Evolutionary conservation across 2,329 filamentous ascomycete genomes (phyloP).

Genomic region (Diplodia seriata): DNA sequence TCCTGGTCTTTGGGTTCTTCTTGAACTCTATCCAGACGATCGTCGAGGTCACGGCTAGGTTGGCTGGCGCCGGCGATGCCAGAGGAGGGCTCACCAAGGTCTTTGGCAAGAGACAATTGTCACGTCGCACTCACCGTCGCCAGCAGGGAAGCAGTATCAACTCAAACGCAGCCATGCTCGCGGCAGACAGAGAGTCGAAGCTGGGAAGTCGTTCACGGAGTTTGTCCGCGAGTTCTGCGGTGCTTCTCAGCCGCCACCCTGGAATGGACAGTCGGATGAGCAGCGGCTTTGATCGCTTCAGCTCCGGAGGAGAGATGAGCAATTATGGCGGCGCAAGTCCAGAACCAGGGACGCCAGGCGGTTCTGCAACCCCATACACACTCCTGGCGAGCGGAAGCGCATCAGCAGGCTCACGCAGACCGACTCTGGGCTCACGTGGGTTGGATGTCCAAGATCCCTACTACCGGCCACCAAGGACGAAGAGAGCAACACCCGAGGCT

Average conservation of each 20-base stretch:
- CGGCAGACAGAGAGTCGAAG: conserved; percentile 66
- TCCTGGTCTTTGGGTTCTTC: conserved; percentile 90
- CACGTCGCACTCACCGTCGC: conserved; percentile 69
- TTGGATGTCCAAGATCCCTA: conserved; percentile 71
- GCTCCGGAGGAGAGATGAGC: conserved; percentile 58
- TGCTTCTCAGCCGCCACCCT: conserved; percentile 56
- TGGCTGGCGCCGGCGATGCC: conserved; percentile 79
- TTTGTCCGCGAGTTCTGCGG: conserved; percentile 67
- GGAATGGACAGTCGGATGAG: conserved; percentile 43
- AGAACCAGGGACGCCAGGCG: conserved; percentile 75
- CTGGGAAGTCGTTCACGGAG: conserved; percentile 61
- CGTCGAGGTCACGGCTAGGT: conserved; percentile 82
- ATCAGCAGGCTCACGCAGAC: conserved; percentile 48
- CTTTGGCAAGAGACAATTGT: conserved; percentile 89
- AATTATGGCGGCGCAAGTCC: conserved; percentile 66
- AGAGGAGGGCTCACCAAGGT: conserved; percentile 84
- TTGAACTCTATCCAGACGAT: conserved; percentile 90
- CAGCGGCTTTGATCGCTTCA: conserved; percentile 61
- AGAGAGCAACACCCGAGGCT: conserved; percentile 64
- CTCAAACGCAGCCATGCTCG: conserved; percentile 82
- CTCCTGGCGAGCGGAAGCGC: conserved; percentile 65
- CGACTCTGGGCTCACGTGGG: conserved; percentile 44
- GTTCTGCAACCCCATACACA: conserved; percentile 74
- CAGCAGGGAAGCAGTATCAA: conserved; percentile 79
- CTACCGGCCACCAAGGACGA: conserved; percentile 82